These are phyloP conservation scores for Vinca major DNA, from an alignment of 305 asterid species.

Conservation along the genomic window DNA sequence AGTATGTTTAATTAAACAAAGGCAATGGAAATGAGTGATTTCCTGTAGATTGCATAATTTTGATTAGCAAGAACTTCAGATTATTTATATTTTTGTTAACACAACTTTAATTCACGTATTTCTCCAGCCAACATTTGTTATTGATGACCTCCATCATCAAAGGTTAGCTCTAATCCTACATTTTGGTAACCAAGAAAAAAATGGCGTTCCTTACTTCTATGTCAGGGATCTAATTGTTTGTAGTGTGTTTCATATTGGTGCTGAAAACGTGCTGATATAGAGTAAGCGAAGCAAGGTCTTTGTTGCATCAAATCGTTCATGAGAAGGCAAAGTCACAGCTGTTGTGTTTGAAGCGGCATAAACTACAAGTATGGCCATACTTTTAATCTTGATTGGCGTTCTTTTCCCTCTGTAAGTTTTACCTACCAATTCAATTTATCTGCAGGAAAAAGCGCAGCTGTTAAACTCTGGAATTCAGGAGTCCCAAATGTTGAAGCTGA, in stretches of 20 bases:
- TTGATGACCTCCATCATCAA: slow-evolving; percentile 34
- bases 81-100: slow-evolving; percentile 8
- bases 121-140: slow-evolving; percentile 42
- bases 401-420: slow-evolving; percentile 4
- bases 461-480: slow-evolving; percentile 53
- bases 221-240: slow-evolving; percentile 18
- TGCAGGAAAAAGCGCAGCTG: slow-evolving; percentile 54
- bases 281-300: slow-evolving; percentile 40
- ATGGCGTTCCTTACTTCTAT: slow-evolving; percentile 14
- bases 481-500: slow-evolving; percentile 36
- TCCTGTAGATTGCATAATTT: slow-evolving; percentile 7
- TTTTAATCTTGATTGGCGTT: slow-evolving; percentile 17
- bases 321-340: slow-evolving; percentile 63
- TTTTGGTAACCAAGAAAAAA: slow-evolving; percentile 16
- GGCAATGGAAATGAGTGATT: slow-evolving; percentile 10
- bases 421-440: slow-evolving; percentile 22
- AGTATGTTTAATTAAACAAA: slow-evolving; percentile 14
- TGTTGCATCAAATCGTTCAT: slow-evolving; percentile 50
- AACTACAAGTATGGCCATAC: slow-evolving; percentile 49
- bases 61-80: neutral
- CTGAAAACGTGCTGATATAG: slow-evolving; percentile 39
- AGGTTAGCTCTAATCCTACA: slow-evolving; percentile 41
- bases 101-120: slow-evolving; percentile 24
- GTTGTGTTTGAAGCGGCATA: slow-evolving; percentile 53
- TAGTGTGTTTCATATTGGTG: neutral